Percentiles rank a stretch among this genome's conserved stretches.
These are phyloP conservation scores for Globisporangium uncinulatum DNA, from an alignment of 352 stramenopile genomes.

Conservation along the genomic window DNA sequence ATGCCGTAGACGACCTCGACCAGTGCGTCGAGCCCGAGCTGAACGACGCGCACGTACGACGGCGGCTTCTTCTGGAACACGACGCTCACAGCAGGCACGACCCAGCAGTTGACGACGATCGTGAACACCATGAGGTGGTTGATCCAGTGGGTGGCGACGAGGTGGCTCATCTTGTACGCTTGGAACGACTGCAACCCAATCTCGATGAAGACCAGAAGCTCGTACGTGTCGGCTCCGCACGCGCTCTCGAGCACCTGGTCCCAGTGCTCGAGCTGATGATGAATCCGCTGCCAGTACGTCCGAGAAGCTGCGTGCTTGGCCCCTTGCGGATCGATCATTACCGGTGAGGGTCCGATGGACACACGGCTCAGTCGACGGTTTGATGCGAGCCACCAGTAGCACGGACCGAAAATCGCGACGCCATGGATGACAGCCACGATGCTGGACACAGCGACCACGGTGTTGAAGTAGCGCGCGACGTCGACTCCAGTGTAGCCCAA, in stretches of 20 bases:
- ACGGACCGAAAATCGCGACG: background rate
- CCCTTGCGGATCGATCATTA: no score
- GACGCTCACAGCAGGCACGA: constrained; percentile 14
- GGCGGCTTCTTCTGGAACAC: constrained; percentile 3
- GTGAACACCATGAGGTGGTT: constrained; percentile 11
- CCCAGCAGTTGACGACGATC: constrained; percentile 23
- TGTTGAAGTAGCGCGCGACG: background rate
- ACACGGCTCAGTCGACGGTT: background rate
- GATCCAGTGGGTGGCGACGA: constrained; percentile 15
- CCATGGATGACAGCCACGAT: background rate
- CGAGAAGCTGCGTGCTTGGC: no score
- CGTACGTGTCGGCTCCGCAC: background rate
- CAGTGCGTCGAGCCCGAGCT: constrained; percentile 9
- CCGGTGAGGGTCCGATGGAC: background rate
- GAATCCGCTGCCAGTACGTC: background rate
- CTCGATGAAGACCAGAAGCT: constrained; percentile 10
- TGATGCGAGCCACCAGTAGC: constrained; percentile 3
- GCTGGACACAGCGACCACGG: background rate
- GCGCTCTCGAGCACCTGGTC: background rate
- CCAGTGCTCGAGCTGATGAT: background rate
- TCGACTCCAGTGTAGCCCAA: background rate
- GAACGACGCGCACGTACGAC: constrained; percentile 8
- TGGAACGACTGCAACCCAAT: constrained; percentile 8
- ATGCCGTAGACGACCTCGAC: constrained; percentile 17
- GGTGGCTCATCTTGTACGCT: constrained; percentile 6